Base-by-base conservation (phyloP, 768 basidiomycete species). In the Leucocoprinus leucothites region DNA sequence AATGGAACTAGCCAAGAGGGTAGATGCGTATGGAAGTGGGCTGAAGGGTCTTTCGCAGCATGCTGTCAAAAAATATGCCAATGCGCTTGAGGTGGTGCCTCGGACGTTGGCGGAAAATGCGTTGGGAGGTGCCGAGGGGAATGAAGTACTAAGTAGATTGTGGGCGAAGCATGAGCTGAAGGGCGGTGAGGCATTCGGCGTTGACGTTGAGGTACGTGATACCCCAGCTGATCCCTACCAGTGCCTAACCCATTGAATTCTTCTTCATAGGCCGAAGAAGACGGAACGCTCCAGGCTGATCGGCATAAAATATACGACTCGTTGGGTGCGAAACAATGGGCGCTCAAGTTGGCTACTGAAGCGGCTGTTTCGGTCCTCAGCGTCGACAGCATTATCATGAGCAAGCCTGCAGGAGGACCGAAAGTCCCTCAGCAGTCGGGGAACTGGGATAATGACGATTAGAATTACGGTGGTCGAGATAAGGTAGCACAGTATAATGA, bases 331-430 rank as follows among this genome's bases (percentile, higher is more conserved):
- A 96, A 95, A 69, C 75, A 85, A 3, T 96, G 94, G 93, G 93
- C 92, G 1, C 82, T 97, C 62, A 79, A 82, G 56, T 81, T 94
- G n/a, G 94, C 88, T 14, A 93, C 93, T 0, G 94, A 97, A 66
- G 92, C 94, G 16, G 94, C 94, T 1, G 80, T 90, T 38, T 87
- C 91, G 0, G 91, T 97, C 26, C 82, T 99, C 52, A 89, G 88
- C 58, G 97, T 99, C 6, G 97, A 99, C 72, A 93, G 91, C 65
- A 98, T 98, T 68, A 97, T 98, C 74, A 94, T 95, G 84, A 91
- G 89, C 74, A 93, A 92, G 66, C 89, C 89, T n/a, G 89, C 91
- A 0, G 90, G 91, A 26, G 90, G 91, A 47, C 91, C 90, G 46
- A 93, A 91, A 67, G 76, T 93, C 47, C 91, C 91, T 51, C 90